Evolutionary conservation across 179 eudicot genomes (phyloP), one percentile per base, ranked within the genome.

Genomic region (Silene vulgaris): DNA sequence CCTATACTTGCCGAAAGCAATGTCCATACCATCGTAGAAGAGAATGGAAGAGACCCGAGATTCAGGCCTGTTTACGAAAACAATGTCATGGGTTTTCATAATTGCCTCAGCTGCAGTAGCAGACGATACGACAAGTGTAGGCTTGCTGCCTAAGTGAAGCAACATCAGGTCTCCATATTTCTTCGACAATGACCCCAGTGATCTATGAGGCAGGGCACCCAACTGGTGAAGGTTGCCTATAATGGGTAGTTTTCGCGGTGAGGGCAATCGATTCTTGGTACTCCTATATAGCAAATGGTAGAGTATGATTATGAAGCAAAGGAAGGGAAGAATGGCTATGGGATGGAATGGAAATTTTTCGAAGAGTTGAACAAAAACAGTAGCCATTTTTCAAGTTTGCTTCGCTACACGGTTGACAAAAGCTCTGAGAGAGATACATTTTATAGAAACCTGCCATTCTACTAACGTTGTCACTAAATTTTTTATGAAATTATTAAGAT

Each of bases 171-270:
- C 74, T 17, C 87, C 90, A 65, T 86, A 62, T 71, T 52, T 35
- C 19, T 28, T 71, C 19, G 89, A 73, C 12, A 89, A 52, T 3
- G 77, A 48, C 11, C 12, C 78, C 6, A 87, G 79, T 8, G 90
- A 82, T 5, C 85, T 82, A 69, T 88, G 91, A 50, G 84, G 87
- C 26, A 54, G 52, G 5, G 16, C 16, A 23, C 85, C 84, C 0
- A 84, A 69, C 28, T 86, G 86, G 78, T 84, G 87, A 61, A 88
- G 78, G 80, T 88, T 84, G 12, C 90, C 90, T 29, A 88, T 26
- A 7, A 86, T 74, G 11, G 89, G 90, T 20, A 84, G 84, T 76
- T 73, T 86, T 74, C 76, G 68, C 0, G 89, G 90, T 0, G 90
- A 86, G 13, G 88, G 88, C 32, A 84, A 85, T 32, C 7, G 32